Conservation (phyloP, 2,329 filamentous ascomycete species). For the Onygenales sp. region DNA sequence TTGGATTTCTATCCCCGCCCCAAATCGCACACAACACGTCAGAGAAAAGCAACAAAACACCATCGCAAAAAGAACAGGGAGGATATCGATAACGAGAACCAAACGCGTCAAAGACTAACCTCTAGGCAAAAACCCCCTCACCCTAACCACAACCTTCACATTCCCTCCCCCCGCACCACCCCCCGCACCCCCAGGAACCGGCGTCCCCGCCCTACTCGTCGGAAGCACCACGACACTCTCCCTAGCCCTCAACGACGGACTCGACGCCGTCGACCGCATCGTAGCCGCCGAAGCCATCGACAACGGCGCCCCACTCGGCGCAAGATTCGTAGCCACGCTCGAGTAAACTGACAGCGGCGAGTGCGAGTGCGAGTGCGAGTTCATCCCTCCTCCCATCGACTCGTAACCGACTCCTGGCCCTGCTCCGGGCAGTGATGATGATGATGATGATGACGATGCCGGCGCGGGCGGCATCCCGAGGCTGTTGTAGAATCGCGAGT, state of each 20-base stretch:
- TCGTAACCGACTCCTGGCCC: background rate
- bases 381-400: constrained; percentile 8
- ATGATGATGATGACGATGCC: constrained; percentile 5
- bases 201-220: constrained; percentile 31
- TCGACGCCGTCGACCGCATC: constrained; percentile 59
- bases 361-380: constrained; percentile 13
- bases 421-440: constrained; percentile 16
- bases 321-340: constrained; percentile 27
- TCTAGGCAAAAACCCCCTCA: constrained; percentile 68
- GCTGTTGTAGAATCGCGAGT: constrained; percentile 29
- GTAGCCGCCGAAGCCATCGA: constrained; percentile 27
- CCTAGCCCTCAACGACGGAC: constrained; percentile 64
- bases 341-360: constrained; percentile 20
- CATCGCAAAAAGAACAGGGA: background rate
- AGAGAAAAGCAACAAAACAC: background rate
- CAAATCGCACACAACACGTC: background rate
- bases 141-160: constrained; percentile 72
- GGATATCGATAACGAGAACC: background rate
- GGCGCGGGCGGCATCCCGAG: constrained; percentile 7
- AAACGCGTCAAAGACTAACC: constrained; percentile 40
- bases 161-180: constrained; percentile 54
- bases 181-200: constrained; percentile 34
- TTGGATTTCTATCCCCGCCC: constrained; percentile 56
- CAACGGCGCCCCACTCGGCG: constrained; percentile 22
- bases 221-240: constrained; percentile 53